Evolutionary conservation across 192 early-diverging fungal genomes (phyloP).

Genomic region (Phlyctochytrium planicorne): DNA sequence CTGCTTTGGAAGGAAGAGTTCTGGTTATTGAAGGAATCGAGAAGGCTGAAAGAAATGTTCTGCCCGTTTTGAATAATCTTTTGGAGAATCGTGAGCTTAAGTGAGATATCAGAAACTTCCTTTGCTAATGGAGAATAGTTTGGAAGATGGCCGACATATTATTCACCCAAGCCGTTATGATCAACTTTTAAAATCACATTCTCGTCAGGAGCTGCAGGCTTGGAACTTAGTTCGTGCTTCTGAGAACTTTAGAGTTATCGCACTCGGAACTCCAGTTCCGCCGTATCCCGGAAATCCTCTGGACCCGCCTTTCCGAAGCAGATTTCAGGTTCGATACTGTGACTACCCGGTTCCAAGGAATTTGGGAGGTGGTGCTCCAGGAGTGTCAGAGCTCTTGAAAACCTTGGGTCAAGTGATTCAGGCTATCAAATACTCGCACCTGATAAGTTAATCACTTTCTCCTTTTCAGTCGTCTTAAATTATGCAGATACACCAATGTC

Average conservation of each 20-base stretch:
- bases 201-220: constrained; percentile 44
- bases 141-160: constrained; percentile 79
- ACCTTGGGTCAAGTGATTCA: constrained; percentile 34
- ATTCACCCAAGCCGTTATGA: constrained; percentile 71
- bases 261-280: constrained; percentile 67
- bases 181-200: constrained; percentile 48
- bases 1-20: constrained; percentile 46
- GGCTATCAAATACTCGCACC: constrained; percentile 42
- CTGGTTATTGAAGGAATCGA: constrained; percentile 51
- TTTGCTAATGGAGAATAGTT: constrained; percentile 9
- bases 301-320: constrained; percentile 77
- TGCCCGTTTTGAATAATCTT: constrained; percentile 83
- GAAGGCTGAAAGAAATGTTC: constrained; percentile 80
- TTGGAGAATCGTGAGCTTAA: constrained; percentile 85
- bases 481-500: too few species aligned
- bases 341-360: constrained; percentile 20
- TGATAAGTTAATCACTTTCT: constrained; percentile 18
- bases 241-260: constrained; percentile 71
- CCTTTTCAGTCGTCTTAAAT: too few species aligned
- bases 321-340: constrained; percentile 70
- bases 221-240: constrained; percentile 67
- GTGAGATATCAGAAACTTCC: background rate
- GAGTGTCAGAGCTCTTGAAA: constrained; percentile 4
- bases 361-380: background rate
- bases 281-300: constrained; percentile 52